Evolutionary conservation across 805 yeast species (phyloP).

Genomic region (Candida silvicultrix): DNA sequence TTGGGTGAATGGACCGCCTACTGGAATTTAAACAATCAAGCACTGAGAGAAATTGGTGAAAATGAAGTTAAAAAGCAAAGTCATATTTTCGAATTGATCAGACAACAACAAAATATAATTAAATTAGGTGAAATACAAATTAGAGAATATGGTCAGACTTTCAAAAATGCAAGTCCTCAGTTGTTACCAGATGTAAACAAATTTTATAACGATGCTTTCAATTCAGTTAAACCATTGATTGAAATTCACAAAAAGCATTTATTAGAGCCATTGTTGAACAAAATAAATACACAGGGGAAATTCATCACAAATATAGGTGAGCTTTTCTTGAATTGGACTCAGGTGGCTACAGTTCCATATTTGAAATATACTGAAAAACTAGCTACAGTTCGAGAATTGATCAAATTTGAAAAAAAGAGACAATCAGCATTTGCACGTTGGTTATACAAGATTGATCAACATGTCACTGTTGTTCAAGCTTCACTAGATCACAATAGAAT

Average conservation of each 20-base stretch:
- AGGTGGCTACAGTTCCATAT: slow-evolving; percentile 47
- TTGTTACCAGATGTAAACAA: slow-evolving; percentile 44
- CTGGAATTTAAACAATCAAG: slow-evolving; percentile 55
- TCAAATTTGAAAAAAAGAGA: slow-evolving; percentile 36
- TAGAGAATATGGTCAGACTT: slow-evolving; percentile 44
- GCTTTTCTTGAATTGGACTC: slow-evolving; percentile 59
- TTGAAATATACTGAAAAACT: slow-evolving; percentile 52
- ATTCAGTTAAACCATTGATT: slow-evolving; percentile 49
- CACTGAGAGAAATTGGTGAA: slow-evolving; percentile 42
- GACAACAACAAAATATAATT: slow-evolving; percentile 64
- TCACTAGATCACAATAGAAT: slow-evolving; percentile 46
- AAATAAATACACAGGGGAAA: slow-evolving; percentile 58
- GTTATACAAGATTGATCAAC: slow-evolving; percentile 46
- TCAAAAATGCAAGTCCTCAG: slow-evolving; percentile 32
- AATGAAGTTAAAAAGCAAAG: slow-evolving; percentile 61
- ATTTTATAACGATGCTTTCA: slow-evolving; percentile 54
- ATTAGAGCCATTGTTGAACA: slow-evolving; percentile 49
- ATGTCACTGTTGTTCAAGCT: slow-evolving; percentile 33
- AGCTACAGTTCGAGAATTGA: slow-evolving; percentile 54
- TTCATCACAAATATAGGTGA: slow-evolving; percentile 59
- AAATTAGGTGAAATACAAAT: slow-evolving; percentile 62
- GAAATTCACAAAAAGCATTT: slow-evolving; percentile 47
- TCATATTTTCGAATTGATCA: slow-evolving; percentile 66
- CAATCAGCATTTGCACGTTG: slow-evolving; percentile 47
- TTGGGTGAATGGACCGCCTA: slow-evolving; percentile 58